Evolutionary conservation across 2,329 filamentous ascomycete species (phyloP), one percentile per base, ranked within the genome.

Genomic region (Beauveria brongniartii): DNA sequence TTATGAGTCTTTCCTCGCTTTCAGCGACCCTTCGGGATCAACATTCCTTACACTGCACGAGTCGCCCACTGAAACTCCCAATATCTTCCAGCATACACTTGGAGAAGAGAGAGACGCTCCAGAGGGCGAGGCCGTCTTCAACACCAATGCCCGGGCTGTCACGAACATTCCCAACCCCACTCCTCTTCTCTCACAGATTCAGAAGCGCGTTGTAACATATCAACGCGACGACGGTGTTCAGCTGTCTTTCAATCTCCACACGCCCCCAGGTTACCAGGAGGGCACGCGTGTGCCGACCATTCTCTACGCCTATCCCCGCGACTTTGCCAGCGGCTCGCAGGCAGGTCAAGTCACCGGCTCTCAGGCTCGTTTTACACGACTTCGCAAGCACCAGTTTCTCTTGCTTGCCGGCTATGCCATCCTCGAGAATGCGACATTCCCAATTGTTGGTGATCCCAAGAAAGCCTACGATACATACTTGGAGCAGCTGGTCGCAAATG

Each of bases 101-200:
- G 41, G 50, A 28, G n/a, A 47, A 1, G 26, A 54, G 10, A 34
- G 53, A 24, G 41, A 59, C 3, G 57, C 57, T 28, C 16, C 57
- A 12, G 41, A 24, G 12, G 50, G 57, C 26, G 57, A 54, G 40
- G 57, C 57, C n/a, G 50, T 47, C 7, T 59, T 52, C 30, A 47
- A 5, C 40, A 46, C 57, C 24, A 16, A 22, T 16, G 6, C 41
- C 9, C 28, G 48, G 7, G 48, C 57, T 26, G 50, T 59, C 12
- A 59, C 57, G 2, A 24, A 54, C n/a, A 59, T 53, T 1, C 48
- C 40, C 16, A 16, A 7, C 22, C 70, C 43, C 70, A 81, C 80
- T 75, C 75, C 75, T 74, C 65, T 84, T 80, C 4, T 81, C 80
- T 20, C 79, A 77, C 0, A 78, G 71, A 64, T 81, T 83, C 3